Percentiles rank a stretch among this genome's conserved stretches.
phyloP scores from a whole-genome alignment of 2,329 filamentous ascomycete species.

The Trichoderma cornu-damae region DNA sequence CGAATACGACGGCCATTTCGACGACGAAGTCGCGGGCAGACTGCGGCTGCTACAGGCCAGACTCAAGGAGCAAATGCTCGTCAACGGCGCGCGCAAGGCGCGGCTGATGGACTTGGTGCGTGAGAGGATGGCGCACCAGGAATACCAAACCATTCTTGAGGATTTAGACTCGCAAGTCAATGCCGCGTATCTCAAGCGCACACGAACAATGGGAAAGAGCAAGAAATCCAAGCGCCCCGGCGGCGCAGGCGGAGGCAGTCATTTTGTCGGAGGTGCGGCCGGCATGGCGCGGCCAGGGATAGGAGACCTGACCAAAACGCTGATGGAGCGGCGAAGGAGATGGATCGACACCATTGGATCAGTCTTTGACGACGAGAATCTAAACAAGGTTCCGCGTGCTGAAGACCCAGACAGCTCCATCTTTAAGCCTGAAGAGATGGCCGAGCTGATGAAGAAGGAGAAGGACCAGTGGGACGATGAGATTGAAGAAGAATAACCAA shows the following conservation, averaged over 20 bases:
- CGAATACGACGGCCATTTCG: conserved; percentile 83
- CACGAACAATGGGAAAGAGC: conserved; percentile 86
- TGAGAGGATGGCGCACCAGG: conserved; percentile 91
- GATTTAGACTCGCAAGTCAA: conserved; percentile 95
- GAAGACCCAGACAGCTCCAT: conserved; percentile 62
- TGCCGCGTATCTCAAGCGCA: conserved; percentile 91
- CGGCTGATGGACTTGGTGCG: conserved; percentile 81
- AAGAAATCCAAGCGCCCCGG: conserved; percentile 83
- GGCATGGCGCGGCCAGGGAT: conserved; percentile 72
- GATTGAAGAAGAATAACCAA: conserved; percentile 57
- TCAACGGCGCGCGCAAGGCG: conserved; percentile 87
- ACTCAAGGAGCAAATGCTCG: conserved; percentile 74
- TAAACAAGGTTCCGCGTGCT: conserved; percentile 63
- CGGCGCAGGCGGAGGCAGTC: conserved; percentile 66
- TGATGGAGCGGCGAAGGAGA: conserved; percentile 85
- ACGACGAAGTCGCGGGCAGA: conserved; percentile 90
- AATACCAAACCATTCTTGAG: conserved; percentile 94
- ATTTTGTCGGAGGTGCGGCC: conserved; percentile 53
- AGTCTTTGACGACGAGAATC: conserved; percentile 79
- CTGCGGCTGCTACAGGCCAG: conserved; percentile 78
- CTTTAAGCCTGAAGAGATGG: conserved; percentile 70
- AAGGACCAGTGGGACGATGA: conserved; percentile 78
- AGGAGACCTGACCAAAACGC: conserved; percentile 80
- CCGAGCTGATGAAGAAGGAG: conserved; percentile 66
- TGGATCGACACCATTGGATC: conserved; percentile 91